phyloP scores from a whole-genome alignment of 1,139 yeast genomes.

The Candida anutae region DNA sequence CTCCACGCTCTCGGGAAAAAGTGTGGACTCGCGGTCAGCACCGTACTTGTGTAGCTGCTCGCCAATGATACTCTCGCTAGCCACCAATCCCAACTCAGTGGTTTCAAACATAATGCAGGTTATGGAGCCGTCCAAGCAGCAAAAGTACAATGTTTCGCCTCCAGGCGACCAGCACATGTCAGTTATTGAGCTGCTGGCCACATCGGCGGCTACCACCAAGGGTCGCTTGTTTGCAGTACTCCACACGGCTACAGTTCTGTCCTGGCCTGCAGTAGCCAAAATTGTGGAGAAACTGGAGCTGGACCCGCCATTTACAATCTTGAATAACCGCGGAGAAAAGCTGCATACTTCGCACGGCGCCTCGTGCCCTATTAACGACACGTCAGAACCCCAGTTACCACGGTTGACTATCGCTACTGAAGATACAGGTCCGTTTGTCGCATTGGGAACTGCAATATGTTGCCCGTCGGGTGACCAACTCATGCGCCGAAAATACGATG shows the following conservation, averaged over 20 bases:
- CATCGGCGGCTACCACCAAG: slow-evolving; percentile 55
- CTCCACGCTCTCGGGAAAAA: slow-evolving; percentile 79
- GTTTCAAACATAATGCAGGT: slow-evolving; percentile 60
- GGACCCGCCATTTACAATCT: slow-evolving; percentile 14
- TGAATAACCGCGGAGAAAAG: slow-evolving; percentile 71
- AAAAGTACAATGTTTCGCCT: slow-evolving; percentile 62
- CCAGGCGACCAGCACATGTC: slow-evolving; percentile 75
- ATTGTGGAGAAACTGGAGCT: slow-evolving; percentile 36
- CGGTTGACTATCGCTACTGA: slow-evolving; percentile 82
- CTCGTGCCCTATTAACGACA: slow-evolving; percentile 89
- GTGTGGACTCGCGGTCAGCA: slow-evolving; percentile 74
- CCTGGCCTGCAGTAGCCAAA: slow-evolving; percentile 77
- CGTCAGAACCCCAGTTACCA: slow-evolving; percentile 88
- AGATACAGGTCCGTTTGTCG: slow-evolving; percentile 93
- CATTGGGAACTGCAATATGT: slow-evolving; percentile 92
- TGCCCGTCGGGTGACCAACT: slow-evolving; percentile 99
- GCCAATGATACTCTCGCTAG: slow-evolving; percentile 58
- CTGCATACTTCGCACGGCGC: slow-evolving; percentile 93
- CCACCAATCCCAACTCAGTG: slow-evolving; percentile 67
- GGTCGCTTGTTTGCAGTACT: slow-evolving; percentile 56
- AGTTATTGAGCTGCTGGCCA: slow-evolving; percentile 56
- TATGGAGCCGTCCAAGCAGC: slow-evolving; percentile 83
- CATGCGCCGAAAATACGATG: slow-evolving; percentile 84
- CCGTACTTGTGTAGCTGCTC: slow-evolving; percentile 77
- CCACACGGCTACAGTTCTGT: slow-evolving; percentile 66